These are phyloP conservation scores for Sclerotiophoma versabilis DNA, from an alignment of 2,329 filamentous ascomycete genomes.

Conservation along the genomic window DNA sequence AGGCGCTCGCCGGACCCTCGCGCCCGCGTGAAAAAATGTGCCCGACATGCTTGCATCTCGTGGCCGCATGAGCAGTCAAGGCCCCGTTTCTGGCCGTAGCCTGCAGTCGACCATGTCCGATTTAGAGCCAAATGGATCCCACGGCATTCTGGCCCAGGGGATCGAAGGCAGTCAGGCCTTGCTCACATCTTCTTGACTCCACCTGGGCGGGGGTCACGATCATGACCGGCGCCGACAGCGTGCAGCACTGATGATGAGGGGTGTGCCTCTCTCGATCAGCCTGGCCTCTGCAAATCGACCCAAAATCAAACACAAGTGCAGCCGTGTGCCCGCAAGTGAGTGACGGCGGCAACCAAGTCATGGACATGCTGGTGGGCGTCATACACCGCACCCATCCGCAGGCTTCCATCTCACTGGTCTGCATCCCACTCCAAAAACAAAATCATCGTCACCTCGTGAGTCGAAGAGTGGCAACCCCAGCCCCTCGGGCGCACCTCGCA, in stretches of 20 bases:
- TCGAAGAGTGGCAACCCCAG: constrained; percentile 25
- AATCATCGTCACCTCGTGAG: constrained; percentile 26
- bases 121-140: constrained; percentile 20
- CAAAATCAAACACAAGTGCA: constrained; percentile 20
- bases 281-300: constrained; percentile 23
- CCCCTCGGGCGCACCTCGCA: constrained; percentile 22
- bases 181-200: constrained; percentile 15
- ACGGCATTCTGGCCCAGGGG: constrained; percentile 21
- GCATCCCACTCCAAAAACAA: constrained; percentile 17
- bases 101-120: constrained; percentile 18
- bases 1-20: constrained; percentile 18
- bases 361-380: constrained; percentile 23
- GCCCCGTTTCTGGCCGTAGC: constrained; percentile 38
- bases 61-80: constrained; percentile 31
- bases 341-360: constrained; percentile 8
- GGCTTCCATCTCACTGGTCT: constrained; percentile 19
- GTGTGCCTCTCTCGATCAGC: constrained; percentile 23
- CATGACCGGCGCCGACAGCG: constrained; percentile 21
- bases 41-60: constrained; percentile 21
- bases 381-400: constrained; percentile 20
- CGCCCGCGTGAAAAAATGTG: constrained; percentile 30
- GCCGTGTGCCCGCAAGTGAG: constrained; percentile 27
- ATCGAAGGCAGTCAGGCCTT: constrained; percentile 15
- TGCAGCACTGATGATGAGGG: constrained; percentile 22
- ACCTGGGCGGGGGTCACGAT: constrained; percentile 19